Evolutionary conservation across 139 green algal species (phyloP), one percentile per base, ranked within the genome.

Genomic region (Nannochloris sp.): DNA sequence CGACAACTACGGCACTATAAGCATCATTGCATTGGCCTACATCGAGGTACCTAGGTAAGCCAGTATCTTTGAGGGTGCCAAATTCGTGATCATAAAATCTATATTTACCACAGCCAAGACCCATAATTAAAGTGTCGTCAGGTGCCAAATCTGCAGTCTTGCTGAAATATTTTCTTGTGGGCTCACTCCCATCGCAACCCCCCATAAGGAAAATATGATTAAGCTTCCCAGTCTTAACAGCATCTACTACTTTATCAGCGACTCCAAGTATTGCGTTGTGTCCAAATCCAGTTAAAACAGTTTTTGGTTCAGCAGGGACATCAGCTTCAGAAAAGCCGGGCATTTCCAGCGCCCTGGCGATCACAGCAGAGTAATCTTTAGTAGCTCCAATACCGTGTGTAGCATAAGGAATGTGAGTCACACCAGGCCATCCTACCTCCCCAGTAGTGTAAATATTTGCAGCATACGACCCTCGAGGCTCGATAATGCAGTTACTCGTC

Each of bases 401-500:
- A 31, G 35, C 12, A n/a, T 62, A 67, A 2, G 27, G n/a, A 15
- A 73, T 67, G 66, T 73, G 66, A 2, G 1, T 3, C 31, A 73
- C 66, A 9, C 54, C 54, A 4, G 27, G 24, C 42, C 45, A 73
- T 0, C 75, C 23, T 31, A 82, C 75, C 75, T 85, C 81, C 53
- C 81, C 84, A 27, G 79, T 83, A 29, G 85, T 89, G 76, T n/a
- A n/a, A n/a, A n/a, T n/a, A n/a, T n/a, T n/a, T n/a, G n/a, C n/a
- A n/a, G n/a, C n/a, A 12, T 33, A 59, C 2, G 53, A 42, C 33
- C 65, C 29, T 4, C 72, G 53, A 6, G 85, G 85, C 37, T 90
- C 80, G 51, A 88, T 54, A 39, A 91, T 72, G 71, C 85, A 91
- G 82, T 91, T 91, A 67, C 81, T 88, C 59, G 85, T 91, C 24